Conservation (phyloP, 129 eudicot genomes). For the Silybum marianum region DNA sequence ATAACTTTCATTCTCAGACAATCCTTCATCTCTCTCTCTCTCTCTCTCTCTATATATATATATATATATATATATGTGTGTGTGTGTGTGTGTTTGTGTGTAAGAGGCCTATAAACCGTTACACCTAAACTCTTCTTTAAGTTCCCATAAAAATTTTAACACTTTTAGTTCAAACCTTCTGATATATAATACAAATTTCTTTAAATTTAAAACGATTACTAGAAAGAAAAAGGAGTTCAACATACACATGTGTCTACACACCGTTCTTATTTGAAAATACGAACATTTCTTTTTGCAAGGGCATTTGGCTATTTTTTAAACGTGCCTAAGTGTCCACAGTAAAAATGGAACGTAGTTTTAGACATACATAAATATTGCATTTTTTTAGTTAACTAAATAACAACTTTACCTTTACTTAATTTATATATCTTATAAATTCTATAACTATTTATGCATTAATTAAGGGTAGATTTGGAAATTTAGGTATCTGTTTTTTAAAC, state of each 20-base stretch:
- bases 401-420: background rate
- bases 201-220: background rate
- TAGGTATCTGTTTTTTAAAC: background rate
- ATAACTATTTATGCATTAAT: background rate
- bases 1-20: too few species aligned
- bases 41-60: too few species aligned
- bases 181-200: background rate
- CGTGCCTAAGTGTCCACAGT: background rate
- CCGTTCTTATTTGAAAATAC: background rate
- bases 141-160: background rate
- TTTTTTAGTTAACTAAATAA: background rate
- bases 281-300: background rate
- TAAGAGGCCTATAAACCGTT: too few species aligned
- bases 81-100: background rate
- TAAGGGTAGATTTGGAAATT: background rate
- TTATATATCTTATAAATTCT: background rate
- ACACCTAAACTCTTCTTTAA: background rate
- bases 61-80: too few species aligned
- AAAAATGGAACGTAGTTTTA: background rate
- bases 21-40: too few species aligned
- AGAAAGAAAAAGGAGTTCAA: background rate
- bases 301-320: background rate
- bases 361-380: background rate
- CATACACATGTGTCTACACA: background rate
- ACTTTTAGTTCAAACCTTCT: background rate